phyloP scores from a whole-genome alignment of 352 stramenopile species.

The Elongisporangium prolatum region DNA sequence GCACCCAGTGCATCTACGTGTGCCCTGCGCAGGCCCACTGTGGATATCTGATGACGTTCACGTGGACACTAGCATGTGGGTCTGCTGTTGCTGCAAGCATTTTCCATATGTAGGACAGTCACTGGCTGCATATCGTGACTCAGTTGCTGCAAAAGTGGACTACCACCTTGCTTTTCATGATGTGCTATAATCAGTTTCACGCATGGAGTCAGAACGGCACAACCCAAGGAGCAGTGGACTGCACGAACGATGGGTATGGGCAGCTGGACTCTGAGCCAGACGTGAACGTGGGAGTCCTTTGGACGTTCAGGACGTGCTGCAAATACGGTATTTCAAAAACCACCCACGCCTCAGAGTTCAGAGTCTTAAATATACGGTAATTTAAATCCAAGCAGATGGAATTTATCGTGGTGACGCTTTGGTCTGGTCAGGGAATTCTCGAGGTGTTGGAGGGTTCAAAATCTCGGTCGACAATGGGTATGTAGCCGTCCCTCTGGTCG shows the following conservation, averaged over 20 bases:
- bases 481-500: not conserved
- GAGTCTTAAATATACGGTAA: not conserved
- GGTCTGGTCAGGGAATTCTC: not conserved
- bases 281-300: not conserved
- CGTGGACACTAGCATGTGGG: too few species aligned
- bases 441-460: not conserved
- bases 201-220: not conserved
- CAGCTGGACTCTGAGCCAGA: not conserved
- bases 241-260: not conserved
- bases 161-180: not conserved
- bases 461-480: not conserved
- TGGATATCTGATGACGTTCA: not conserved
- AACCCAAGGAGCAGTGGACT: not conserved
- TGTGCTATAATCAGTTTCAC: not conserved
- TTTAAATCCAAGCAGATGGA: not conserved
- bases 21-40: not conserved
- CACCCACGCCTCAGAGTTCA: not conserved
- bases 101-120: not conserved
- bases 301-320: not conserved
- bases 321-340: not conserved
- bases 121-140: not conserved
- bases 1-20: not conserved
- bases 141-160: not conserved
- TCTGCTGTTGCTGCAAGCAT: not conserved
- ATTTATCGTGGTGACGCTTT: not conserved